Base-by-base conservation (phyloP, 345 rosid genomes). In the Stellera chamaejasme region DNA sequence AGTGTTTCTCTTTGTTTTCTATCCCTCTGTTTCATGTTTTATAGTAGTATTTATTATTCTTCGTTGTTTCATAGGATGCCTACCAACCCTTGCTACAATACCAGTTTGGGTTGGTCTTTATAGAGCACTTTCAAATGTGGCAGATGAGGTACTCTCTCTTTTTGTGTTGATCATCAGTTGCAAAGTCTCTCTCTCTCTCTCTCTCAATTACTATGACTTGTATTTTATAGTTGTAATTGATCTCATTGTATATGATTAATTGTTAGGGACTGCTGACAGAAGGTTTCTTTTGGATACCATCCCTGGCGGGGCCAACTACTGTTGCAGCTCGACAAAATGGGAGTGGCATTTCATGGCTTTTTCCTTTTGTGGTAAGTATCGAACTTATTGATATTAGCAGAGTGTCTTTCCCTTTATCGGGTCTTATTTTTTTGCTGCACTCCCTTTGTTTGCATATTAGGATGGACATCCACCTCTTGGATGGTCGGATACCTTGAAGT, bases 201-300 rank as follows among this genome's bases (percentile, higher is more conserved):
- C 39, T 32, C 39, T 32, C 5, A 32, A 32, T 32, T 32, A 32
- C 39, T 32, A 4, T 5, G 39, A 32, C 9, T 62, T 56, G 51
- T 15, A 11, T 6, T 3, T 6, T 19, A 25, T 45, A 13, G 36
- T 52, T 46, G 6, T 45, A 54, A 50, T 69, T 71, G 59, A 67
- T 52, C 39, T 25, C 13, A 46, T 62, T 10, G 5, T 14, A 43
- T 61, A 26, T 58, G 14, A 59, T 43, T 54, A 45, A 73, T 66
- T 48, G 66, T 43, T 59, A 92, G 97, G 99, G 97, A 44, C 97
- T 93, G 59, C 89, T 93, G 41, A 77, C 96, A 4, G 98, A 93
- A 84, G 97, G 99, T 55, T 93, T 93, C 80, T 88, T 93, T 69
- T 89, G 97, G 97, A 93, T 93, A 78, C 99, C 97, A 64, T 82